Percentiles rank a stretch among this genome's conserved stretches.
Evolutionary conservation across 768 basidiomycete species (phyloP).

Genomic region (Rhodotorula paludigena): DNA sequence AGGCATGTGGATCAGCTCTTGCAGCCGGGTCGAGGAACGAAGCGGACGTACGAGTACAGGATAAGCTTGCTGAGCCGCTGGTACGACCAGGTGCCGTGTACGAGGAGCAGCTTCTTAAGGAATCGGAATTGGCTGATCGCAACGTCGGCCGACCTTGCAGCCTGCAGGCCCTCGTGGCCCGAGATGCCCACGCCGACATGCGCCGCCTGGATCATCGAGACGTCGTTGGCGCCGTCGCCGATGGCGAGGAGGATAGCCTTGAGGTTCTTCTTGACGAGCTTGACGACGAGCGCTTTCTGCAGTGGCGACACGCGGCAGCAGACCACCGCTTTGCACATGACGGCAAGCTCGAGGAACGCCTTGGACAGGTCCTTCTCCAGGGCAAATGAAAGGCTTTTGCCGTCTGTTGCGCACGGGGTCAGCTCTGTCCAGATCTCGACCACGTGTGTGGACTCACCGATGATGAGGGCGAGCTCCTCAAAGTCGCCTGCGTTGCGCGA

Average conservation of each 20-base stretch:
- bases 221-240: conserved; percentile 97
- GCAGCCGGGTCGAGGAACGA: background rate
- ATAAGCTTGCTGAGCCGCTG: conserved; percentile 89
- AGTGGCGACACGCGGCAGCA: conserved; percentile 97
- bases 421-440: background rate
- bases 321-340: conserved; percentile 97
- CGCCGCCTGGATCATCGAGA: conserved; percentile 98
- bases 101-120: conserved; percentile 87
- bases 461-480: conserved; percentile 90
- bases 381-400: conserved; percentile 87
- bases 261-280: conserved; percentile 84
- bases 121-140: conserved; percentile 90
- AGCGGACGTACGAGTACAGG: conserved; percentile 63
- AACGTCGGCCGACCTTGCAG: conserved; percentile 92
- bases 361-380: conserved; percentile 88
- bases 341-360: conserved; percentile 84
- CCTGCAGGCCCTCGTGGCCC: conserved; percentile 98
- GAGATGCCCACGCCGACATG: conserved; percentile 96
- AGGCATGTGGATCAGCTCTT: background rate
- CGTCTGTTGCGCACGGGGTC: conserved; percentile 59
- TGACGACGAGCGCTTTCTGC: conserved; percentile 91
- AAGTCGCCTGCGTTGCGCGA: conserved; percentile 84
- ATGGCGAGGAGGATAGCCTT: conserved; percentile 95
- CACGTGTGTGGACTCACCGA: conserved; percentile 57
- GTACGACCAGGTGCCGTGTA: conserved; percentile 99